phyloP scores from a whole-genome alignment of 768 basidiomycete species.

The Pluteus cervinus region DNA sequence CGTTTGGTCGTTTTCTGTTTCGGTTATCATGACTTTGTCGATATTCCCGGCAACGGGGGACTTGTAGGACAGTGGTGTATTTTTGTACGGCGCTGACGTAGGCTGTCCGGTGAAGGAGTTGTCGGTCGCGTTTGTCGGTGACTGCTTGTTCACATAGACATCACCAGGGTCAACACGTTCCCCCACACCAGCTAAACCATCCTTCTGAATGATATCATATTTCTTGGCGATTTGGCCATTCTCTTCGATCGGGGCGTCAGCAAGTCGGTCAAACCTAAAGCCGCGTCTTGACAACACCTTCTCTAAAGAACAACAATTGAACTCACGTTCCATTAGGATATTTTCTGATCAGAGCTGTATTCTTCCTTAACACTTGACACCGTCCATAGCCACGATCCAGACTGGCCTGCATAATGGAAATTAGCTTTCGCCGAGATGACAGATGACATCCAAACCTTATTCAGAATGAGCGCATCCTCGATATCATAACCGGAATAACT shows the following conservation, averaged over 20 bases:
- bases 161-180: slow-evolving; percentile 91
- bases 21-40: slow-evolving; percentile 97
- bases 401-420: slow-evolving; percentile 55
- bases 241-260: slow-evolving; percentile 85
- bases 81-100: slow-evolving; percentile 82
- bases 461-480: slow-evolving; percentile 95
- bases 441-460: slow-evolving; percentile 50
- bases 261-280: slow-evolving; percentile 82
- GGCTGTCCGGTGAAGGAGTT: slow-evolving; percentile 83
- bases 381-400: slow-evolving; percentile 96
- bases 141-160: slow-evolving; percentile 96
- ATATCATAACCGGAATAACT: slow-evolving; percentile 99
- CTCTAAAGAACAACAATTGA: slow-evolving; percentile 4
- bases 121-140: slow-evolving; percentile 90
- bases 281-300: slow-evolving; percentile 7
- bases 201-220: slow-evolving; percentile 86
- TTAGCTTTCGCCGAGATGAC: slow-evolving; percentile 8
- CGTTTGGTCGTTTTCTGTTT: slow-evolving; percentile 94
- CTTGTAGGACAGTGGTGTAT: slow-evolving; percentile 90
- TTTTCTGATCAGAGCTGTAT: slow-evolving; percentile 87
- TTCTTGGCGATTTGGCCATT: slow-evolving; percentile 75
- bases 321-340: slow-evolving; percentile 97
- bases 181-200: slow-evolving; percentile 93
- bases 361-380: slow-evolving; percentile 96
- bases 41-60: slow-evolving; percentile 90